A percentile compares a stretch with the other conserved stretches of the same genome.
Evolutionary conservation across 2,329 filamentous ascomycete genomes (phyloP).

Genomic region (Cercospora sojina): DNA sequence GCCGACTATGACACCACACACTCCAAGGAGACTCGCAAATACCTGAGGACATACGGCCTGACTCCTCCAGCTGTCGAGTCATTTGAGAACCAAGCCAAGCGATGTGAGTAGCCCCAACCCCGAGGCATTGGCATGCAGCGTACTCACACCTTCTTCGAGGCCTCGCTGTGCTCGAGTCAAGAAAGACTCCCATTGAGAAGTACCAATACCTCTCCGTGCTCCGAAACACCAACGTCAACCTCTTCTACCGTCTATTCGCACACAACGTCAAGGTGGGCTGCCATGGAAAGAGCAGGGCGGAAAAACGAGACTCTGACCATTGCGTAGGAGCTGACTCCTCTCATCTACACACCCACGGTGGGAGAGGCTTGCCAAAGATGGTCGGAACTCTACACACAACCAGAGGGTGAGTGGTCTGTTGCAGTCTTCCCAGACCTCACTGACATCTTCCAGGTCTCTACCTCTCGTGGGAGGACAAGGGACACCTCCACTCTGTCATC

Average conservation of each 20-base stretch:
- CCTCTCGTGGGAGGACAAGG: constrained; percentile 91
- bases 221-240: constrained; percentile 72
- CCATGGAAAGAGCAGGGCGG: not conserved
- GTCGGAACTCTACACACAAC: constrained; percentile 91
- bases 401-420: constrained; percentile 63
- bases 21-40: constrained; percentile 50
- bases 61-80: constrained; percentile 53
- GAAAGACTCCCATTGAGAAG: constrained; percentile 72
- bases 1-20: constrained; percentile 52
- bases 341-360: constrained; percentile 87
- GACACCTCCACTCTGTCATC: constrained; percentile 83
- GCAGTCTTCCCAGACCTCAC: not conserved
- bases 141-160: constrained; percentile 50
- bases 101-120: constrained; percentile 43
- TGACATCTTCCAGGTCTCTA: constrained; percentile 62
- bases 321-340: constrained; percentile 69
- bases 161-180: constrained; percentile 71
- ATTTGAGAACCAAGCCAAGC: constrained; percentile 50
- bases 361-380: constrained; percentile 96
- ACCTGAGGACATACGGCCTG: constrained; percentile 54
- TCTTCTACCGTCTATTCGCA: constrained; percentile 80
- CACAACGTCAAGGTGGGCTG: constrained; percentile 61
- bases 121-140: not conserved
- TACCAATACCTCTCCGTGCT: constrained; percentile 78
- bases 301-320: constrained; percentile 6